phyloP scores from a whole-genome alignment of 225 moss, liverwort and hornwort species.

The Pleurozium schreberi region DNA sequence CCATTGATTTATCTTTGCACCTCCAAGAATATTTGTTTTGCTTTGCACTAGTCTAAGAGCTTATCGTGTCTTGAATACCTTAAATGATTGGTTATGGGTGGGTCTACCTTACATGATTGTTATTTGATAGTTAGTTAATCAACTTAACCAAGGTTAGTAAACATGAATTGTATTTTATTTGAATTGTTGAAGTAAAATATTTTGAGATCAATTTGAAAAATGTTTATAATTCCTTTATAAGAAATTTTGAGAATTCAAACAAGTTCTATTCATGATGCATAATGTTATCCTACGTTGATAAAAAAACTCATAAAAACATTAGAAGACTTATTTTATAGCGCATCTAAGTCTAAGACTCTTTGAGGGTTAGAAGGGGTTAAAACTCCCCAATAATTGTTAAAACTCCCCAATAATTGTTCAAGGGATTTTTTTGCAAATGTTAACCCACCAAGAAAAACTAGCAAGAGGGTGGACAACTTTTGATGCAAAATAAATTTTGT shows the following conservation, averaged over 20 bases:
- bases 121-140: not conserved
- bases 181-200: not conserved
- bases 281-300: too few species aligned
- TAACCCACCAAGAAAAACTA: not conserved
- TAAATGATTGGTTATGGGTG: too few species aligned
- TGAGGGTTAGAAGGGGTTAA: fast-evolving
- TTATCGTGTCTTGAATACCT: too few species aligned
- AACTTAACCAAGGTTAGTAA: not conserved
- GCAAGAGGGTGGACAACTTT: not conserved
- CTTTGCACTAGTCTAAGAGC: too few species aligned
- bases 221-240: too few species aligned
- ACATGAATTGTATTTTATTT: fast-evolving
- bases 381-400: not conserved
- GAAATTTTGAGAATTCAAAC: not conserved
- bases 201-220: not conserved
- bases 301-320: not conserved
- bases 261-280: not conserved
- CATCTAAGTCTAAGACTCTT: not conserved
- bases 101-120: fast-evolving
- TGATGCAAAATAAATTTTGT: not conserved
- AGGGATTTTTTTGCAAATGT: fast-evolving
- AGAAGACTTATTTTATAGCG: not conserved
- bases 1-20: too few species aligned
- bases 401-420: fast-evolving
- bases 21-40: too few species aligned